phyloP scores from a whole-genome alignment of 192 early-diverging fungal species.

The Chytriomyces confervae region DNA sequence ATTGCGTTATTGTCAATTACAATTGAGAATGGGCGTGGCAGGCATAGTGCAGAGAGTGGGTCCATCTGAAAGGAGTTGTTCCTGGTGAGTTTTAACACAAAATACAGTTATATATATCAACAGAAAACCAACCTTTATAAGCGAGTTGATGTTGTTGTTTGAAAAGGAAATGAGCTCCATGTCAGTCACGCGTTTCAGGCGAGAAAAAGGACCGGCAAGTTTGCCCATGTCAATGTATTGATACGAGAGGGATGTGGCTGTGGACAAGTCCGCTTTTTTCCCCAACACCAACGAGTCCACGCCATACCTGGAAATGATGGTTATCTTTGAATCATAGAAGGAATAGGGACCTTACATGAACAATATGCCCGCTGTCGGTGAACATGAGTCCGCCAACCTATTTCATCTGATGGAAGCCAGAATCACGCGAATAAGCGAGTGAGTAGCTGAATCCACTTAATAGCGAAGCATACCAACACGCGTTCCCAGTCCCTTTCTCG shows the following conservation, averaged over 20 bases:
- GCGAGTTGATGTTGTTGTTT: slow-evolving; percentile 38
- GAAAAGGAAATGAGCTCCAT: slow-evolving; percentile 35
- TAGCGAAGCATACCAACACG: background rate
- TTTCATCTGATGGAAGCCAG: slow-evolving; percentile 2
- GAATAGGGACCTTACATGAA: background rate
- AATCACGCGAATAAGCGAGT: too few relatives aligned
- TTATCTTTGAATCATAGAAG: background rate
- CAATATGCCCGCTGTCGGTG: slow-evolving; percentile 4
- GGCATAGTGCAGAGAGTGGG: slow-evolving; percentile 18
- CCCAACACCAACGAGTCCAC: slow-evolving; percentile 29
- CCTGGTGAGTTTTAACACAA: background rate
- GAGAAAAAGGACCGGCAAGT: slow-evolving; percentile 17
- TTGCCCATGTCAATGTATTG: slow-evolving; percentile 34
- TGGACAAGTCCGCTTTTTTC: slow-evolving; percentile 33
- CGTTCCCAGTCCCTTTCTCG: background rate
- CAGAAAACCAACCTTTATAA: slow-evolving; percentile 20
- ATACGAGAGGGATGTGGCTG: slow-evolving; percentile 30
- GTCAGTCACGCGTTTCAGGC: slow-evolving; percentile 30
- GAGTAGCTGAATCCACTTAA: background rate
- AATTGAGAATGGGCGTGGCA: slow-evolving; percentile 33
- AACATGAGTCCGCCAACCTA: slow-evolving; percentile 25
- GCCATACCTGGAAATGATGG: slow-evolving; percentile 37
- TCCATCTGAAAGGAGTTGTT: slow-evolving; percentile 32
- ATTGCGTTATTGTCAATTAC: slow-evolving; percentile 39
- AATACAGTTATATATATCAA: background rate